These are phyloP conservation scores for Leccinum griseonigrum DNA, from an alignment of 1,284 basidiomycete species.

Conservation along the genomic window DNA sequence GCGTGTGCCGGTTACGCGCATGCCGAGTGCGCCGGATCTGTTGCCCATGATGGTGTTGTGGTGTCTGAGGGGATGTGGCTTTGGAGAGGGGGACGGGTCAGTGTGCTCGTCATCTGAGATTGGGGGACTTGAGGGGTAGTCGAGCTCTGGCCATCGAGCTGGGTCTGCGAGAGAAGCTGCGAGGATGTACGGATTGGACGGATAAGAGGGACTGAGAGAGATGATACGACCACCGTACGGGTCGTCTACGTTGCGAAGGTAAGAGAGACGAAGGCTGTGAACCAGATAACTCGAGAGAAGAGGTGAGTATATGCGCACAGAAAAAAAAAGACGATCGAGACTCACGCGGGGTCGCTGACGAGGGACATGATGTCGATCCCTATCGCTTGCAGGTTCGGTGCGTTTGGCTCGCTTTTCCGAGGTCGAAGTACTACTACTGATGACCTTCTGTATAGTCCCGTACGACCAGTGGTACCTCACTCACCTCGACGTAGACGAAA, in stretches of 20 bases:
- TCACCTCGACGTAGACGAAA: constrained; percentile 55
- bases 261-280: constrained; percentile 80
- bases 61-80: constrained; percentile 60
- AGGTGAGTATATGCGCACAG: background rate
- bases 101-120: constrained; percentile 65
- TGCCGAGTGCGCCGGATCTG: constrained; percentile 58
- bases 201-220: constrained; percentile 70
- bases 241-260: constrained; percentile 86
- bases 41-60: constrained; percentile 84
- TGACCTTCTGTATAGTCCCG: constrained; percentile 48
- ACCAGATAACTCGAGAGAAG: constrained; percentile 68
- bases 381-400: constrained; percentile 54
- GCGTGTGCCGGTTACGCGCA: constrained; percentile 63
- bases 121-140: constrained; percentile 62
- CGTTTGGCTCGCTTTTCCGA: constrained; percentile 22
- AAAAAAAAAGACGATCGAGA: background rate
- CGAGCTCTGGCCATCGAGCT: constrained; percentile 82
- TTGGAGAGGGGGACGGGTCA: constrained; percentile 45
- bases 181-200: constrained; percentile 77
- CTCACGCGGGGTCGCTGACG: constrained; percentile 60
- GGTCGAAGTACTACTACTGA: background rate
- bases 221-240: constrained; percentile 79
- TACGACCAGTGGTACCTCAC: constrained; percentile 73
- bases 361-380: constrained; percentile 53
- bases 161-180: constrained; percentile 76